phyloP scores from a whole-genome alignment of 2,329 filamentous ascomycete species.

The Aureobasidium namibiae region DNA sequence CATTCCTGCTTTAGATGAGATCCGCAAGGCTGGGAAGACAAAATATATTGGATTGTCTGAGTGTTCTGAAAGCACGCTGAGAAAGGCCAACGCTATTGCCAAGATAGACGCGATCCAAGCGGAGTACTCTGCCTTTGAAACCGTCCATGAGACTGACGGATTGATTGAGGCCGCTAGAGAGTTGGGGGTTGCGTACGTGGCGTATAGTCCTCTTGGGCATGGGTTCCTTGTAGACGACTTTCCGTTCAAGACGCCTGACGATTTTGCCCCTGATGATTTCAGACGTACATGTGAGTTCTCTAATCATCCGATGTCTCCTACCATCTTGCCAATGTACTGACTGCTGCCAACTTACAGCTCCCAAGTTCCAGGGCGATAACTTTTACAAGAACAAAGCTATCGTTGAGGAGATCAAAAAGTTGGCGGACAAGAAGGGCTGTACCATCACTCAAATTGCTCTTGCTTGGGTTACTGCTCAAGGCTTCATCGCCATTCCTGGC shows the following conservation, averaged over 20 bases:
- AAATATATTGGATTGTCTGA: slow-evolving; percentile 43
- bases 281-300: slow-evolving; percentile 14
- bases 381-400: slow-evolving; percentile 23
- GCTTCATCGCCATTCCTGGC: slow-evolving; percentile 19
- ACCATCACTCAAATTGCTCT: slow-evolving; percentile 3
- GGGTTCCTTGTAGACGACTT: slow-evolving; percentile 36
- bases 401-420: slow-evolving; percentile 18
- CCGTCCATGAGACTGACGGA: slow-evolving; percentile 37
- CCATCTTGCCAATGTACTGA: too few relatives aligned
- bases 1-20: slow-evolving; percentile 38
- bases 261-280: slow-evolving; percentile 28
- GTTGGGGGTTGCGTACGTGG: slow-evolving; percentile 33
- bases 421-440: neutral
- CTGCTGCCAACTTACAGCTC: slow-evolving; percentile 6
- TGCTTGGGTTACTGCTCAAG: slow-evolving; percentile 22
- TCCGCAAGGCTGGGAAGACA: slow-evolving; percentile 43
- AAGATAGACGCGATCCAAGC: slow-evolving; percentile 44
- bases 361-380: slow-evolving; percentile 24
- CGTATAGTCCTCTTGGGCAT: slow-evolving; percentile 32
- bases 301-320: neutral
- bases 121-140: slow-evolving; percentile 42
- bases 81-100: slow-evolving; percentile 38
- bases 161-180: slow-evolving; percentile 37
- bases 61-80: slow-evolving; percentile 38
- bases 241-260: slow-evolving; percentile 25